Base-by-base conservation (phyloP, 2,329 filamentous ascomycete genomes). In the Botrytis pseudocinerea region DNA sequence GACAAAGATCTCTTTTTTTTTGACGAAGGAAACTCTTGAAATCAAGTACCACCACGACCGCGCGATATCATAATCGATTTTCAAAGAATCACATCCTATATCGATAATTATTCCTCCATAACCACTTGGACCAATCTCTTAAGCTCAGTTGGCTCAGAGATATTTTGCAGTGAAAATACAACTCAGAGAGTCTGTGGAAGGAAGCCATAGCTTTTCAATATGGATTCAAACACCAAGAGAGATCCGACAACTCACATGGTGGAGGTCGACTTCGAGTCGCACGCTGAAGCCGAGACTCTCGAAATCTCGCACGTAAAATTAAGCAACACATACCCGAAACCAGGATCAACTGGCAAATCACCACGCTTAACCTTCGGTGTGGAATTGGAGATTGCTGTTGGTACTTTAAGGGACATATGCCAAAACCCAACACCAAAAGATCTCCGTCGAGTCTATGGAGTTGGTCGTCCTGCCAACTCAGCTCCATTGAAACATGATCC, bases 301-400 rank as follows among this genome's bases (percentile, higher is more conserved):
- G 65, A 68, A 25, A 5, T 57, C 54, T 68, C 65, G n/a, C 35
- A 71, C 6, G n/a, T 60, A 20, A 12, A 16, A 12, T 46, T 71
- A 4, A 59, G 61, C 3, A 25, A 51, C 18, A 48, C 14, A 2
- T 71, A 71, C 16, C 61, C 61, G 25, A 22, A 44, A 6, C 6
- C 46, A 38, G 70, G 61, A 18, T 71, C 70, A 12, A 71, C 70
- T 8, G 61, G 70, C 9, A 59, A 59, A 28, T 59, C 22, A 7
- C 71, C 64, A 51, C 71, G 71, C 10, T 40, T 73, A 32, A 73
- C 65, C 4, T 73, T 73, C 18, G 66, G 71, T 10, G 71, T 73
- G 20, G 71, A 73, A 38, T 46, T 70, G 1, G 66, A 73, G 42
- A 69, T 73, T 7, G 71, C 46, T 16, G 18, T 73, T 32, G 35